Evolutionary conservation across 352 stramenopile species (phyloP).

Genomic region (Globisporangium barbulae): DNA sequence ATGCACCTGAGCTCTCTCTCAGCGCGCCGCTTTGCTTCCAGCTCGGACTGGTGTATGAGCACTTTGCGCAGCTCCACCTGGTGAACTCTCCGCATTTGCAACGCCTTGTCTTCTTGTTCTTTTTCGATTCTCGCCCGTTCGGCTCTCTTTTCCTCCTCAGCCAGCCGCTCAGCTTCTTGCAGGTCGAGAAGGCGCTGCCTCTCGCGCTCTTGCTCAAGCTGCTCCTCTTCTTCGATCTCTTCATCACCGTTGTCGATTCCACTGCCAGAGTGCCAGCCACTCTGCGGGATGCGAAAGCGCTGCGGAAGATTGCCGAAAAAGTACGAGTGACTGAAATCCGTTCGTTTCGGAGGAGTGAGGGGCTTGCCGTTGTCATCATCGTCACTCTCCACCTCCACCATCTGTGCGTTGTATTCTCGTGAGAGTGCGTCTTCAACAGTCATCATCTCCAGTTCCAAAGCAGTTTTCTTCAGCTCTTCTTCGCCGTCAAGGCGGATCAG

Average conservation of each 20-base stretch:
- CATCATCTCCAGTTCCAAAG: constrained; percentile 30
- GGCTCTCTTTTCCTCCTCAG: constrained; percentile 49
- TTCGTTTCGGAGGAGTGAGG: constrained; percentile 48
- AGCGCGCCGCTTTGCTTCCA: constrained; percentile 36
- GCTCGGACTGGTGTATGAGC: constrained; percentile 44
- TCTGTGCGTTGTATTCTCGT: constrained; percentile 20
- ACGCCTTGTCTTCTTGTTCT: constrained; percentile 55
- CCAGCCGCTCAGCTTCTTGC: constrained; percentile 52
- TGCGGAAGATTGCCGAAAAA: constrained; percentile 66
- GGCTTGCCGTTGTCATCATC: constrained; percentile 42
- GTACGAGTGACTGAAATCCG: constrained; percentile 66
- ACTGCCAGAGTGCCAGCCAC: constrained; percentile 50
- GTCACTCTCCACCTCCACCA: constrained; percentile 36
- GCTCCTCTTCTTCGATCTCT: constrained; percentile 68
- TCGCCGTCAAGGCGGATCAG: not conserved
- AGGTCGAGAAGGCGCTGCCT: constrained; percentile 57
- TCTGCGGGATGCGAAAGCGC: constrained; percentile 38
- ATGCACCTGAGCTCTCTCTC: constrained; percentile 30
- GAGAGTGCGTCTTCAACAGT: constrained; percentile 35
- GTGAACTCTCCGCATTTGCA: constrained; percentile 44
- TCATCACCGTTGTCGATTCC: constrained; percentile 72
- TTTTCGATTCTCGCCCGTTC: constrained; percentile 54
- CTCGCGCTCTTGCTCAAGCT: constrained; percentile 49
- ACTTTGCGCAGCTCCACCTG: constrained; percentile 61
- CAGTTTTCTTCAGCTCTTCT: constrained; percentile 13